Evolutionary conservation across 495 filamentous ascomycete species (phyloP).

Genomic region (Penicillium pancosmium): DNA sequence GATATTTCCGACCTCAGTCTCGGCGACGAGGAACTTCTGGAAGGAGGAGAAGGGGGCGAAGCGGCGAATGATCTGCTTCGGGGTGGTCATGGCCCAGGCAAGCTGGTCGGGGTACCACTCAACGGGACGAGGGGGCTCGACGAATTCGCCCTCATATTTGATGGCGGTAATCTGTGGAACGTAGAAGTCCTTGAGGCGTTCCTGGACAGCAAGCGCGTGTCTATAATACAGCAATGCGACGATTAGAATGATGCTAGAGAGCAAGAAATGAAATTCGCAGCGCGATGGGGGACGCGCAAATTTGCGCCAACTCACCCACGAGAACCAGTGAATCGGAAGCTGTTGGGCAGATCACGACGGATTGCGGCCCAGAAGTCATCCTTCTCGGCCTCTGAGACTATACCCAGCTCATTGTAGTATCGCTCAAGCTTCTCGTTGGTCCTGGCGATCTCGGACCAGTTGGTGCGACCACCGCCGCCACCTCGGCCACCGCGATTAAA

Average conservation of each 20-base stretch:
- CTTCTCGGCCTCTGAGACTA: conserved; percentile 72
- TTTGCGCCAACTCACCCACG: conserved; percentile 61
- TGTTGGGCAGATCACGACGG: conserved; percentile 84
- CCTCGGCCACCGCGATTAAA: conserved; percentile 38
- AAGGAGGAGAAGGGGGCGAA: conserved; percentile 92
- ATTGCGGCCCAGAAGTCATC: conserved; percentile 81
- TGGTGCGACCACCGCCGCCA: conserved; percentile 33
- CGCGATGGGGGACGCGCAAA: conserved; percentile 4
- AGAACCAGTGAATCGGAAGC: conserved; percentile 93
- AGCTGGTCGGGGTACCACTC: conserved; percentile 91
- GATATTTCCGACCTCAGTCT: conserved; percentile 96
- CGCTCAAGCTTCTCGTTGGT: conserved; percentile 76
- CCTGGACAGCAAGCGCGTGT: conserved; percentile 85
- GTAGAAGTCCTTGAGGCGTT: conserved; percentile 81
- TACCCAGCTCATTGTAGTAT: conserved; percentile 78
- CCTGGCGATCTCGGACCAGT: conserved; percentile 63
- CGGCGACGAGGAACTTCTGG: conserved; percentile 97
- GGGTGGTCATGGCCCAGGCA: conserved; percentile 95
- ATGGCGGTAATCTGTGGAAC: conserved; percentile 87
- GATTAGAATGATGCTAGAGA: conserved; percentile 13
- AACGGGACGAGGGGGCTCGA: conserved; percentile 78
- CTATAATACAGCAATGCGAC: conserved; percentile 34
- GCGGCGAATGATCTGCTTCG: conserved; percentile 88
- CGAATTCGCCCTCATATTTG: conserved; percentile 72
- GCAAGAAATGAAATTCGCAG: background rate